phyloP scores from a whole-genome alignment of 257 asterid genomes.

The Solanum pimpinellifolium region DNA sequence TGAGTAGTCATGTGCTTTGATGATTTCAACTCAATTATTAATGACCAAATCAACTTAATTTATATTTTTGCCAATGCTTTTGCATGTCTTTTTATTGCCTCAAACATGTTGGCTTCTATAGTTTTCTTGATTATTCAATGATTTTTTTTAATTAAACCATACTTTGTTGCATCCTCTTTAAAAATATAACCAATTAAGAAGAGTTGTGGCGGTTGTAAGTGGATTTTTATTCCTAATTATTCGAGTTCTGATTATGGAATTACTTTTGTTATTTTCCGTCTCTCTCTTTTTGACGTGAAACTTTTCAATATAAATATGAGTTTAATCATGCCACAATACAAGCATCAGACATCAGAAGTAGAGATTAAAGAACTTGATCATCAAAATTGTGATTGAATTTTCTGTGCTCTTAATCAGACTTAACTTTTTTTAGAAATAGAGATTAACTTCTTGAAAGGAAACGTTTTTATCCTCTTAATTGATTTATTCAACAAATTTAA shows the following conservation, averaged over 20 bases:
- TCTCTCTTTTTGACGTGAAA: too few relatives aligned
- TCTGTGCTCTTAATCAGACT: neutral
- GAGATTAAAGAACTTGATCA: neutral
- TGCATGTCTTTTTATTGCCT: neutral
- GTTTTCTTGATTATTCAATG: neutral
- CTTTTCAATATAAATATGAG: neutral
- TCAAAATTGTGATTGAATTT: neutral
- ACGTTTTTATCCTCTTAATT: neutral
- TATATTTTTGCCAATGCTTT: neutral
- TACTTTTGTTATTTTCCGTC: fast-evolving
- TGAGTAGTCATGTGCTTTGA: conserved; percentile 3
- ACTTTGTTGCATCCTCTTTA: neutral
- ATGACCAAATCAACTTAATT: neutral
- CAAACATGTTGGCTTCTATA: neutral
- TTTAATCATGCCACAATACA: neutral
- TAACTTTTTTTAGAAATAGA: neutral
- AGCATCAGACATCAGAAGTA: too few relatives aligned
- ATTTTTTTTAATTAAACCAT: neutral
- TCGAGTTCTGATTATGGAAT: neutral
- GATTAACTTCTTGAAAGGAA: neutral
- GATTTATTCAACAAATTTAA: neutral
- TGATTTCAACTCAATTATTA: neutral
- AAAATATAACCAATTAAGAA: neutral
- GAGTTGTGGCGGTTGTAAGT: neutral
- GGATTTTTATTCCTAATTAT: neutral